Percentiles rank a stretch among this genome's conserved stretches.
Conservation (phyloP, 768 basidiomycete genomes). For the Hygrocybe coccinea region DNA sequence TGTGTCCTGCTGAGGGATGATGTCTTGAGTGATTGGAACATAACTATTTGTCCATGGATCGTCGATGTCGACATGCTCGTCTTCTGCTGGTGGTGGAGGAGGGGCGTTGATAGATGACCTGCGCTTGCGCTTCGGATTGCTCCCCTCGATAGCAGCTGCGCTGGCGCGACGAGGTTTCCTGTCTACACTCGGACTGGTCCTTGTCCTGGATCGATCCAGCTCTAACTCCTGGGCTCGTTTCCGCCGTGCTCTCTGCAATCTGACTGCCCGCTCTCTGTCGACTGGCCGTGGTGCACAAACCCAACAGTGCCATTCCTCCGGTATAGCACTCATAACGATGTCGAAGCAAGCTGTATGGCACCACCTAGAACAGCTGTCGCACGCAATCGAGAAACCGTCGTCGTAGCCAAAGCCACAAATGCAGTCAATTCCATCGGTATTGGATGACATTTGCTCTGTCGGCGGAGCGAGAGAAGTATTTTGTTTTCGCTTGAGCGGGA, state of each 20-base stretch:
- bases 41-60: constrained; percentile 44
- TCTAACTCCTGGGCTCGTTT: constrained; percentile 26
- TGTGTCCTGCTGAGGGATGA: constrained; percentile 39
- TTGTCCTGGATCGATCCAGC: constrained; percentile 16
- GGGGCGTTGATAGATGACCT: constrained; percentile 22
- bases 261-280: constrained; percentile 45
- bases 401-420: constrained; percentile 72
- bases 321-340: constrained; percentile 52
- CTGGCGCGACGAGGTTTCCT: constrained; percentile 37
- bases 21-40: constrained; percentile 44
- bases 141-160: constrained; percentile 36
- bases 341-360: constrained; percentile 78
- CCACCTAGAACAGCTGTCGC: constrained; percentile 79
- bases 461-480: constrained; percentile 10
- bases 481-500: constrained; percentile 39
- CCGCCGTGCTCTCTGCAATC: constrained; percentile 39
- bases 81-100: constrained; percentile 27
- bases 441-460: constrained; percentile 6
- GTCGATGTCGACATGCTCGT: constrained; percentile 49
- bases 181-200: constrained; percentile 22
- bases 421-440: constrained; percentile 53
- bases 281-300: constrained; percentile 50
- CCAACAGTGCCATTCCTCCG: constrained; percentile 78
- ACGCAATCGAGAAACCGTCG: constrained; percentile 82
- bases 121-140: constrained; percentile 25